phyloP scores from a whole-genome alignment of 1,284 basidiomycete genomes.

The Exobasidium cylindrosporum region DNA sequence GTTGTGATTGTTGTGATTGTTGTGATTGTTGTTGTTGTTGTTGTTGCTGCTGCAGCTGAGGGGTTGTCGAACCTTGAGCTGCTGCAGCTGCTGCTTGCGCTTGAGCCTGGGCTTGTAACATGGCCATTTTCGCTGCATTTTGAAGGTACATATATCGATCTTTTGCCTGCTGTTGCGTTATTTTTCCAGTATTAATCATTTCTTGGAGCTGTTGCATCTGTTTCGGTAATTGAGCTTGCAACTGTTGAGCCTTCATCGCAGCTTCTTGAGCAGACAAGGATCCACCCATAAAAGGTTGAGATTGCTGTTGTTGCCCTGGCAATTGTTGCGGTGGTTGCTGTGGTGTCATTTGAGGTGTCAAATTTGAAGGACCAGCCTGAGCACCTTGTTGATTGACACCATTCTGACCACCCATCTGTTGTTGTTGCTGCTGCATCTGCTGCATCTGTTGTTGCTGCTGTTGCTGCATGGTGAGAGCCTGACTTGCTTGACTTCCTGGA shows the following conservation, averaged over 20 bases:
- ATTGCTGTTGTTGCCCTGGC: conserved; percentile 7
- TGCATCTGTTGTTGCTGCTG: conserved; percentile 19
- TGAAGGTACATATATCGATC: conserved; percentile 21
- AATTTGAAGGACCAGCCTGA: conserved; percentile 10
- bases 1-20: neutral
- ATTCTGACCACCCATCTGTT: neutral
- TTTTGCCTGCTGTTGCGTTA: conserved; percentile 44
- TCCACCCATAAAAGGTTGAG: neutral
- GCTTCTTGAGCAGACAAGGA: neutral
- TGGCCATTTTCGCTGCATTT: conserved; percentile 1
- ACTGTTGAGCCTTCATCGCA: conserved; percentile 12
- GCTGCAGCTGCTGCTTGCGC: neutral
- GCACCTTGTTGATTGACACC: conserved; percentile 1
- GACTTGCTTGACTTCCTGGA: neutral
- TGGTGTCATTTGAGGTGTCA: conserved; percentile 5
- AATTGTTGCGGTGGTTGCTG: neutral
- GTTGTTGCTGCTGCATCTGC: conserved; percentile 15
- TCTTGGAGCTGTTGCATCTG: conserved; percentile 43
- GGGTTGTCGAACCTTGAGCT: neutral
- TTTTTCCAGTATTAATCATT: conserved; percentile 28
- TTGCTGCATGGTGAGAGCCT: conserved; percentile 9
- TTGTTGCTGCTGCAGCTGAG: neutral
- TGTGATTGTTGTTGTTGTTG: neutral
- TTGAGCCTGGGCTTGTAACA: conserved; percentile 8
- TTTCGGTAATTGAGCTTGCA: conserved; percentile 24